Base-by-base conservation (phyloP, 2,329 filamentous ascomycete species). In the Cordyceps tenuipes region DNA sequence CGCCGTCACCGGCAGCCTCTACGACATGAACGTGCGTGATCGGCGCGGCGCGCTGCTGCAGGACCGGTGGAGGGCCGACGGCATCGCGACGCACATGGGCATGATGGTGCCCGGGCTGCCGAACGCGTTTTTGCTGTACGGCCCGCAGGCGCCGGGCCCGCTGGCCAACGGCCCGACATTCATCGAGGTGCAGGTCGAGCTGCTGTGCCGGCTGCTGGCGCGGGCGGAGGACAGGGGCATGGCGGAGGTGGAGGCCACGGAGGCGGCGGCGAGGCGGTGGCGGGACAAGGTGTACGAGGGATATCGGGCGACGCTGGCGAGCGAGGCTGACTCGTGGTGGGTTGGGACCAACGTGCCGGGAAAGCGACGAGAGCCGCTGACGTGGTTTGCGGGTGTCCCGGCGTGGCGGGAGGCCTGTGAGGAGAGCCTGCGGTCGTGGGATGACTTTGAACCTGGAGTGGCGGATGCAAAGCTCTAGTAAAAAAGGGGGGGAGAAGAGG, bases 51-150 rank as follows among this genome's bases (percentile, higher is more conserved):
- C 44, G 1, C 34, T 57, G 9, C 51, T 67, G 10, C 44, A 62
- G 23, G 49, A 64, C 1, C 61, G 56, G 43, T 67, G 64, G 64
- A 46, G 49, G 21, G n/a, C 52, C 3, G 63, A 58, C 7, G 64
- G 64, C 15, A 60, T 68, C 21, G 17, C 50, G 47, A 68, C 65
- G 4, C 63, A 64, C 26, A 57, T 68, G 8, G 65, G 66, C 26
- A 66, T 68, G 62, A 65, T 67, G 66, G 39, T 62, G 1, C 56
- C 64, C 0, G 63, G 60, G 5, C 50, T 60, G 15, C 67, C 67
- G 1, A 68, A 66, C 7, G 63, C 63, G 17, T 67, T 67, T 29
- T 48, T 68, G 46, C 26, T 68, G 9, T 68, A 68, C 34, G 67
- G 67, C 1, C 67, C 66, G 2, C 66, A 68, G 61, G 63, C 63